Conservation (phyloP, 805 yeast species). For the Cyberlindnera mrakii region DNA sequence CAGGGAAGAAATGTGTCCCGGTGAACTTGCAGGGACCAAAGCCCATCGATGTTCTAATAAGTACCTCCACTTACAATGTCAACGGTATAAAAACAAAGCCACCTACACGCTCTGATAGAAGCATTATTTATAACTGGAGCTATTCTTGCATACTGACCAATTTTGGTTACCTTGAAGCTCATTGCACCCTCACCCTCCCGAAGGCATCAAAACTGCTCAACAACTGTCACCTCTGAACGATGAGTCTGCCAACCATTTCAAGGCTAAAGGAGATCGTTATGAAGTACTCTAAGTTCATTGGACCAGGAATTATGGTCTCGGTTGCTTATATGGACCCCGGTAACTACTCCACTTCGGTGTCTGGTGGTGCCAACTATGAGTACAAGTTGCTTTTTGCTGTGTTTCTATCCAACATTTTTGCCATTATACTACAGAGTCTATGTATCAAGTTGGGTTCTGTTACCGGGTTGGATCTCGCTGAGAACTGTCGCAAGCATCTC, state of each 20-base stretch:
- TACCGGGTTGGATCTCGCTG: conserved; percentile 75
- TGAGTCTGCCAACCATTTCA: not conserved
- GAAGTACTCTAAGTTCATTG: conserved; percentile 57
- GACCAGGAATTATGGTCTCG: conserved; percentile 76
- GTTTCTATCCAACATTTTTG: conserved; percentile 63
- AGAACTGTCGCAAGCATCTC: conserved; percentile 63
- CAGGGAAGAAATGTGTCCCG: too few relatives aligned
- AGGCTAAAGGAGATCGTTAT: conserved; percentile 17
- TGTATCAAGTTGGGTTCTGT: conserved; percentile 75
- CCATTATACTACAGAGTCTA: conserved; percentile 62
- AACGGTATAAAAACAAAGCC: too few relatives aligned
- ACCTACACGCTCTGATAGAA: too few relatives aligned
- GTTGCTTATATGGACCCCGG: conserved; percentile 87
- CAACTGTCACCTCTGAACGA: not conserved
- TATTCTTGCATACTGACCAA: too few relatives aligned
- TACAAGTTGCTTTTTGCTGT: conserved; percentile 63
- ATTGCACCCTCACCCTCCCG: too few relatives aligned
- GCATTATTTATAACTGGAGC: too few relatives aligned
- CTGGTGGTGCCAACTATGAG: conserved; percentile 70
- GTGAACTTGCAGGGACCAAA: too few relatives aligned
- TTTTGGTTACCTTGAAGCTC: too few relatives aligned
- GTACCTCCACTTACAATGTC: too few relatives aligned
- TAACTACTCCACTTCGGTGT: conserved; percentile 75
- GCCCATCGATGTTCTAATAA: too few relatives aligned
- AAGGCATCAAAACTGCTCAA: too few relatives aligned